Conservation (phyloP, 768 basidiomycete genomes). For the Hemileccinum impolitum region DNA sequence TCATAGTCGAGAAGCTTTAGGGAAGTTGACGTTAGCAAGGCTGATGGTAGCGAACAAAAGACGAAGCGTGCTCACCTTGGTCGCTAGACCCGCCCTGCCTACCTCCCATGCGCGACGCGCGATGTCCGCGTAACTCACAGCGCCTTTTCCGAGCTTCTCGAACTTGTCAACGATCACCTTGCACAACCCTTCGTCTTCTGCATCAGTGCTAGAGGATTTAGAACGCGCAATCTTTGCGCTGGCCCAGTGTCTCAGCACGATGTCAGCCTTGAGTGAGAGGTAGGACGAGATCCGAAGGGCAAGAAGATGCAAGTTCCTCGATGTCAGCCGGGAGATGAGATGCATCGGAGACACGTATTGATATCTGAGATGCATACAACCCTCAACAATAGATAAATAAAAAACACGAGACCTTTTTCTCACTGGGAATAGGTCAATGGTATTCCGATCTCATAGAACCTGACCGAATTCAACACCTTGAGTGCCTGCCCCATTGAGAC, state of each 20-base stretch:
- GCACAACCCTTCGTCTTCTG: slow-evolving; percentile 77
- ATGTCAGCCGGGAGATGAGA: slow-evolving; percentile 77
- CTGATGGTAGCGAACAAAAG: background rate
- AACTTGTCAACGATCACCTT: slow-evolving; percentile 87
- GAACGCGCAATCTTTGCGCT: slow-evolving; percentile 83
- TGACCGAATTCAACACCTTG: slow-evolving; percentile 90
- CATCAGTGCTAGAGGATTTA: slow-evolving; percentile 55
- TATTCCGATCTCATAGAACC: slow-evolving; percentile 89
- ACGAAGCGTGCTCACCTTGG: slow-evolving; percentile 52
- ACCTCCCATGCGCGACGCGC: slow-evolving; percentile 92
- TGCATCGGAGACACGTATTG: slow-evolving; percentile 75
- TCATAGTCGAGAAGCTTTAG: slow-evolving; percentile 87
- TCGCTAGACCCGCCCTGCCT: slow-evolving; percentile 75
- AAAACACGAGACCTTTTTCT: slow-evolving; percentile 22
- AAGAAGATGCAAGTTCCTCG: slow-evolving; percentile 86
- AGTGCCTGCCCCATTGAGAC: slow-evolving; percentile 89
- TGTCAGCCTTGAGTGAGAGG: slow-evolving; percentile 78
- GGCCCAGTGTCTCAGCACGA: slow-evolving; percentile 94
- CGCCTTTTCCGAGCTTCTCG: slow-evolving; percentile 68
- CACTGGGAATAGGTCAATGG: slow-evolving; percentile 91
- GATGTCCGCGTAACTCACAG: slow-evolving; percentile 92
- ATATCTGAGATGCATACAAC: slow-evolving; percentile 50
- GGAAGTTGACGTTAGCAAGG: background rate
- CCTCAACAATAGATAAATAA: slow-evolving; percentile 4
- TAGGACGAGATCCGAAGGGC: slow-evolving; percentile 87